Evolutionary conservation across 768 basidiomycete genomes (phyloP).

Genomic region (Tulasnella sp.): DNA sequence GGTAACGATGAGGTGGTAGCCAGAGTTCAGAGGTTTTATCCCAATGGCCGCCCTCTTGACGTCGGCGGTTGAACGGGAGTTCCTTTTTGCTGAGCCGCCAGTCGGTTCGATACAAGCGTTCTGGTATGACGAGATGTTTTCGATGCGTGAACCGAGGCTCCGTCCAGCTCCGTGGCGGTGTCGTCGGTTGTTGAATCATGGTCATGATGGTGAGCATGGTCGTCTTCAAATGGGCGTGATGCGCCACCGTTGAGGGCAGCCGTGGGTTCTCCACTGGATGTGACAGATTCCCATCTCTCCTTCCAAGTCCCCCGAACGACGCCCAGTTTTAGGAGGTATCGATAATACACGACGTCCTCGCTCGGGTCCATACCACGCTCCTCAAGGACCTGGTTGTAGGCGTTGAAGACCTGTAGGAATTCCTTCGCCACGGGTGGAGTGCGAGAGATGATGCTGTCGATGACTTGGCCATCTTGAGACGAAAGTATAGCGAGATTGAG

Average conservation of each 20-base stretch:
- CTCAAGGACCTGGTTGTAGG: slow-evolving; percentile 67
- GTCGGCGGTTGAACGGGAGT: neutral
- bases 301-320: slow-evolving; percentile 76
- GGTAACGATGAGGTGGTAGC: neutral
- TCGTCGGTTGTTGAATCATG: neutral
- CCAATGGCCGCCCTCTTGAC: neutral
- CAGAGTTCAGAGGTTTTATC: neutral
- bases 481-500: slow-evolving; percentile 28
- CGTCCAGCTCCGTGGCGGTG: neutral
- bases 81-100: neutral
- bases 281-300: slow-evolving; percentile 69
- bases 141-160: neutral
- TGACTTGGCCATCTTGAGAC: slow-evolving; percentile 48
- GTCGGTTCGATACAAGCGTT: neutral
- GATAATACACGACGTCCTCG: slow-evolving; percentile 68
- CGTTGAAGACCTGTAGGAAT: slow-evolving; percentile 72
- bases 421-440: slow-evolving; percentile 59
- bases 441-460: slow-evolving; percentile 62
- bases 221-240: slow-evolving; percentile 2
- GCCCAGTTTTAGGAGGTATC: slow-evolving; percentile 70
- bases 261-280: slow-evolving; percentile 35
- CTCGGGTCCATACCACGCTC: slow-evolving; percentile 66
- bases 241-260: slow-evolving; percentile 20
- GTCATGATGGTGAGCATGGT: neutral
- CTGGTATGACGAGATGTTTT: neutral